Percentiles rank a stretch among this genome's conserved stretches.
Conservation (phyloP, 2,329 filamentous ascomycete genomes). For the Arthroderma sp. region DNA sequence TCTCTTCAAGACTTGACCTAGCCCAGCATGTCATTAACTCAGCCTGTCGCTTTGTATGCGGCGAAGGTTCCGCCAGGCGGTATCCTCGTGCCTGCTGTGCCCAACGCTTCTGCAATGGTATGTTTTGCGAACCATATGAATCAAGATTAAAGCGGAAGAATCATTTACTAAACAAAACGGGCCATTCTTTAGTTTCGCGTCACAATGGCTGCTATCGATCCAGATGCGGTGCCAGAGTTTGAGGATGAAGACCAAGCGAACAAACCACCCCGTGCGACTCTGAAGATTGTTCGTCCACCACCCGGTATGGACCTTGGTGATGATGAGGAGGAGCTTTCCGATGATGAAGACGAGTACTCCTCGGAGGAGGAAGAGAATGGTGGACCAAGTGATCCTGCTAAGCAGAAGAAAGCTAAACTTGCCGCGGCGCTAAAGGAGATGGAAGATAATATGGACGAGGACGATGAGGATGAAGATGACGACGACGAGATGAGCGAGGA, state of each 20-base stretch:
- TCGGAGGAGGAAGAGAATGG: slow-evolving; percentile 69
- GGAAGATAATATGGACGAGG: slow-evolving; percentile 49
- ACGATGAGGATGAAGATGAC: slow-evolving; percentile 41
- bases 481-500: slow-evolving; percentile 62
- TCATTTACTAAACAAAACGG: slow-evolving; percentile 1
- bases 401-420: slow-evolving; percentile 75
- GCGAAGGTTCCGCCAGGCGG: slow-evolving; percentile 80
- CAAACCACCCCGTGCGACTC: slow-evolving; percentile 60
- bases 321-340: slow-evolving; percentile 46
- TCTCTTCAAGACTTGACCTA: not conserved
- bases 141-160: not conserved
- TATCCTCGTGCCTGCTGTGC: slow-evolving; percentile 63
- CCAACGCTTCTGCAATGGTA: slow-evolving; percentile 73
- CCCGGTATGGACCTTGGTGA: slow-evolving; percentile 44
- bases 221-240: slow-evolving; percentile 58
- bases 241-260: slow-evolving; percentile 50
- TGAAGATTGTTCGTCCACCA: slow-evolving; percentile 76
- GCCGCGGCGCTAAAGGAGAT: slow-evolving; percentile 67
- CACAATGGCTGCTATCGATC: slow-evolving; percentile 97
- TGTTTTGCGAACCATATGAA: slow-evolving; percentile 32
- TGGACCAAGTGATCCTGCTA: slow-evolving; percentile 79
- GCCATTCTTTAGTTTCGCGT: slow-evolving; percentile 61
- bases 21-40: slow-evolving; percentile 31
- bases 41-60: slow-evolving; percentile 73
- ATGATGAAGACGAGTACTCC: slow-evolving; percentile 45